A percentile compares a stretch with the other conserved stretches of the same genome.
Evolutionary conservation across 371 early-diverging fungal species (phyloP).

Genomic region (Apophysomyces sp.): DNA sequence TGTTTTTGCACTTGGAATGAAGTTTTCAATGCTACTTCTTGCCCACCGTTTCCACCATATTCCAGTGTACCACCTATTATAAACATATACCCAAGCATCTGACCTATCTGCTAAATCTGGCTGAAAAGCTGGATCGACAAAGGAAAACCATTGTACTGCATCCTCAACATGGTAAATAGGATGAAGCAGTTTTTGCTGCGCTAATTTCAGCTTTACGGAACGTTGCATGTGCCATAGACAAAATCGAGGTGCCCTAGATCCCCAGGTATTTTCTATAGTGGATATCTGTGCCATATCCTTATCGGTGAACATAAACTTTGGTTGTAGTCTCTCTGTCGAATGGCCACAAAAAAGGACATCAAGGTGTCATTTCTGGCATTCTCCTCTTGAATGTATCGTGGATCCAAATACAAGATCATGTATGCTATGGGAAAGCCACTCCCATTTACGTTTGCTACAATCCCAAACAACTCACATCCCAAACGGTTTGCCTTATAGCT

Average conservation of each 20-base stretch:
- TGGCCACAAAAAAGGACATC: no score
- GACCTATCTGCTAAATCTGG: neutral
- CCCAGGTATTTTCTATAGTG: neutral
- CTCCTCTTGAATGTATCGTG: no score
- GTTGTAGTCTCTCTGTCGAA: no score
- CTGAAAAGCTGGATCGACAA: neutral
- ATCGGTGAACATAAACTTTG: no score
- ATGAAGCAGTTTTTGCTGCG: neutral
- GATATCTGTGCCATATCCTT: neutral
- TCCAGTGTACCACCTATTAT: neutral
- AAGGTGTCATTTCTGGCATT: no score
- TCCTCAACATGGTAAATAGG: neutral
- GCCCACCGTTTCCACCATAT: neutral
- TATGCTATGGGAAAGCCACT: no score
- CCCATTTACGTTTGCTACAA: no score
- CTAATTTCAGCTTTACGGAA: neutral
- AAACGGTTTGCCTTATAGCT: no score
- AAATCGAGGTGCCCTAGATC: neutral
- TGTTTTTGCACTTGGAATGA: neutral
- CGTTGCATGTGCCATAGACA: neutral
- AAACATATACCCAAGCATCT: neutral
- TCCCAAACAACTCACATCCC: no score
- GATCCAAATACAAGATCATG: no score
- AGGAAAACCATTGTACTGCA: neutral
- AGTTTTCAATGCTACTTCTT: neutral